These are phyloP conservation scores for Ceraceosorus guamensis DNA, from an alignment of 1,284 basidiomycete genomes.

Conservation along the genomic window DNA sequence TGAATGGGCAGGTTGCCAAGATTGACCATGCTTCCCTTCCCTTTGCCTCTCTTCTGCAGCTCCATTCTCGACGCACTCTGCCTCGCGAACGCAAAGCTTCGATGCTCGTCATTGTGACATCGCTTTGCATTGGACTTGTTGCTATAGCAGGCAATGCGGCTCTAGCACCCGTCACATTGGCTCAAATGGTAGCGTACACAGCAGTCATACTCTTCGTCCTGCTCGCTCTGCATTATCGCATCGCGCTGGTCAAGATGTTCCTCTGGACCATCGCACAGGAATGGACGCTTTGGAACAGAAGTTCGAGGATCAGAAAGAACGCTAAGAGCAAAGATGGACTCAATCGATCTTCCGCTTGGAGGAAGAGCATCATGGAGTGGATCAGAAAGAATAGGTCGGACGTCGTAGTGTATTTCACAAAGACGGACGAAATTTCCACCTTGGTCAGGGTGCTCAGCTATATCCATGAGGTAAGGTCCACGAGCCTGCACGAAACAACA, in stretches of 20 bases:
- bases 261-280: slow-evolving; percentile 63
- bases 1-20: no score
- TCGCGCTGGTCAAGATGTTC: slow-evolving; percentile 53
- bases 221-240: slow-evolving; percentile 52
- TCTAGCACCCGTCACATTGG: slow-evolving; percentile 56
- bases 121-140: slow-evolving; percentile 60
- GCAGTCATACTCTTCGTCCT: slow-evolving; percentile 52
- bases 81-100: slow-evolving; percentile 52
- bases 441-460: slow-evolving; percentile 62
- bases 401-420: slow-evolving; percentile 51
- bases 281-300: slow-evolving; percentile 44
- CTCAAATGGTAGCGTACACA: slow-evolving; percentile 50
- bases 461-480: slow-evolving; percentile 48
- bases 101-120: slow-evolving; percentile 51
- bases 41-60: neutral
- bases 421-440: slow-evolving; percentile 52
- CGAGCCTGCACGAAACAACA: neutral
- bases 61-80: slow-evolving; percentile 56
- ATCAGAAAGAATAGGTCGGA: slow-evolving; percentile 55
- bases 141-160: slow-evolving; percentile 47
- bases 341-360: no score
- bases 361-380: slow-evolving; percentile 49
- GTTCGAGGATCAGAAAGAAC: no score
- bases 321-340: no score
- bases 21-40: neutral